phyloP scores from a whole-genome alignment of 208 protist species.

The Borovskyia barvae region DNA sequence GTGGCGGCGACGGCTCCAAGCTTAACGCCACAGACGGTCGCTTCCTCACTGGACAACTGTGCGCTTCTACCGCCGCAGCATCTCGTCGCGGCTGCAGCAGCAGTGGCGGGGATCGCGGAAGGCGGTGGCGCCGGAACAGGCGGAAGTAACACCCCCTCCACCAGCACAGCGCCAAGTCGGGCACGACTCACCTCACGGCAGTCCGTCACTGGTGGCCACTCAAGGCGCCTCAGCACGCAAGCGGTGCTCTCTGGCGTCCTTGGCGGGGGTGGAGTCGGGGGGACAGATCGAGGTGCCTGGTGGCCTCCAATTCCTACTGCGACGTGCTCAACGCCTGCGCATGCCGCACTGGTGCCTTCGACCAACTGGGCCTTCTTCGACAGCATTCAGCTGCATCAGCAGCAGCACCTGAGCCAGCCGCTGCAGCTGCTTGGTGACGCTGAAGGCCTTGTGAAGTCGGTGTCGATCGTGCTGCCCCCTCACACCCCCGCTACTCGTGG shows the following conservation, averaged over 20 bases:
- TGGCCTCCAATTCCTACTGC: constrained; percentile 3
- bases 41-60: neutral
- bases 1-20: neutral
- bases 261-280: neutral
- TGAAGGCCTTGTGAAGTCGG: constrained; percentile 2
- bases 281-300: constrained; percentile 5
- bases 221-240: neutral
- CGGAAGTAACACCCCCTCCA: neutral
- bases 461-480: neutral
- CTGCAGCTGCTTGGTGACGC: neutral
- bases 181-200: neutral
- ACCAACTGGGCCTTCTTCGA: constrained; percentile 26
- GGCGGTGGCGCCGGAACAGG: neutral
- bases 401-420: constrained; percentile 1
- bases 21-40: neutral
- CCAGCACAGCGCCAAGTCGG: neutral
- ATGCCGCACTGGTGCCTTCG: constrained; percentile 19
- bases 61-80: constrained; percentile 19
- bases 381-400: constrained; percentile 12
- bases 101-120: neutral
- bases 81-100: constrained; percentile 13
- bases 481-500: neutral
- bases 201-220: neutral
- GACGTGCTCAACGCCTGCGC: neutral
- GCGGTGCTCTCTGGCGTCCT: neutral